Evolutionary conservation across 2,329 filamentous ascomycete genomes (phyloP), one percentile per base, ranked within the genome.

Genomic region (Diaporthe nobilis): DNA sequence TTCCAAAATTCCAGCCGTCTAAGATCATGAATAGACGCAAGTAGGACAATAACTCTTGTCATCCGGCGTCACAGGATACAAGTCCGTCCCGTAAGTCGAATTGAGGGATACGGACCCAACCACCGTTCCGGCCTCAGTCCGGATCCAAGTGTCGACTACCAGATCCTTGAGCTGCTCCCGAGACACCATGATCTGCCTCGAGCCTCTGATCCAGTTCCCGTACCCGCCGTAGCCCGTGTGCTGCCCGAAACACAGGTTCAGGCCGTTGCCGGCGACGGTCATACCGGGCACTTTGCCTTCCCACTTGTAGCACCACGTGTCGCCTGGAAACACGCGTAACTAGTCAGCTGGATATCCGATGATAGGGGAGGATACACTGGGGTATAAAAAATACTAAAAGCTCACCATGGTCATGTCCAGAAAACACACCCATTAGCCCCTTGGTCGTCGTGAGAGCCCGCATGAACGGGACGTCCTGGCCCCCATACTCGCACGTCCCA

Each of bases 151-250:
- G 47, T 88, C 84, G 0, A 89, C 79, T 12, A 81, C 82, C 58
- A 81, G 78, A 2, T 77, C 60, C 72, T 47, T 49, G 12, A 81
- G 65, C 37, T 70, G 76, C 15, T 77, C 77, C 73, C 76, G 79
- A 2, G 83, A 78, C 15, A 90, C 75, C 1, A 85, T 78, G 55
- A 90, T 84, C 83, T 77, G 88, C 85, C 67, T 78, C 6, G 88
- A 87, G 1, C 92, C 93, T 0, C 92, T 88, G 13, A 88, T 88
- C 90, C 90, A 93, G 61, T 86, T 85, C 0, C 92, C 91, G 78
- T 94, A 94, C 0, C 93, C 93, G 0, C 92, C 93, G 73, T 94
- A 94, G 0, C 93, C 93, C 0, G 91, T 89, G 78, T 93, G 92
- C 78, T 93, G 90, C 7, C 91, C 91, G 78, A 90, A 91, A 73